Conservation (phyloP, 2,329 filamentous ascomycete genomes). For the Hypoxylon sp. region DNA sequence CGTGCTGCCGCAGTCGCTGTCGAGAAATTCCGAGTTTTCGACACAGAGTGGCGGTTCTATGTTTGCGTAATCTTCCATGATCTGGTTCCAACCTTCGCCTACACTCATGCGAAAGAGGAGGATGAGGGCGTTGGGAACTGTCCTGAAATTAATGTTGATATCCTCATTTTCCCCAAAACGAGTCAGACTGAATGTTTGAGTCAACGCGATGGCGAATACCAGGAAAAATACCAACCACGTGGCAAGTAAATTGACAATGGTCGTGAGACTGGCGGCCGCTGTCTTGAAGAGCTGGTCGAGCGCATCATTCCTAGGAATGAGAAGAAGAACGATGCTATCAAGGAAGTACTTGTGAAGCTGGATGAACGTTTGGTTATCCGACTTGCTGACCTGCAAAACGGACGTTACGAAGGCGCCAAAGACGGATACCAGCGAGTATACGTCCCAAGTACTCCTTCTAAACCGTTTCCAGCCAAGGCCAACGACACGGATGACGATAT, state of each 20-base stretch:
- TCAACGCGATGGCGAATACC: slow-evolving; percentile 95
- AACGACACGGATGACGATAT: slow-evolving; percentile 83
- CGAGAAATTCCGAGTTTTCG: slow-evolving; percentile 73
- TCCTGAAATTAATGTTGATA: slow-evolving; percentile 89
- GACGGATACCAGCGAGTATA: slow-evolving; percentile 85
- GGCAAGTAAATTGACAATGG: slow-evolving; percentile 89
- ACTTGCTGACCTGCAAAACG: slow-evolving; percentile 74
- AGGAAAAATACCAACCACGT: slow-evolving; percentile 98
- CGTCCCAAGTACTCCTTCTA: slow-evolving; percentile 91
- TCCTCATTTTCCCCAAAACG: slow-evolving; percentile 79
- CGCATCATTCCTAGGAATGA: slow-evolving; percentile 96
- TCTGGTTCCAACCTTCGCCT: slow-evolving; percentile 94
- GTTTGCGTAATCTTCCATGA: slow-evolving; percentile 94
- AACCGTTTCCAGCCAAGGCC: slow-evolving; percentile 94
- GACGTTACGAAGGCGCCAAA: slow-evolving; percentile 83
- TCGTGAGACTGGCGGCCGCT: slow-evolving; percentile 88
- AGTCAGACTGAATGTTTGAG: slow-evolving; percentile 94
- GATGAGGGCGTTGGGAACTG: slow-evolving; percentile 91
- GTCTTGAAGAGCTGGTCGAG: slow-evolving; percentile 99
- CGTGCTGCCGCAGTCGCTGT: slow-evolving; percentile 91
- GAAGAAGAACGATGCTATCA: slow-evolving; percentile 84
- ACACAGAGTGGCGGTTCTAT: slow-evolving; percentile 86
- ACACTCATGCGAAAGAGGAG: slow-evolving; percentile 92
- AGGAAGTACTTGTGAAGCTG: slow-evolving; percentile 94
- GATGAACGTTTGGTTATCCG: slow-evolving; percentile 69